Evolutionary conservation across 352 stramenopile species (phyloP), one percentile per base, ranked within the genome.

Genomic region (Phytophthora multivora): DNA sequence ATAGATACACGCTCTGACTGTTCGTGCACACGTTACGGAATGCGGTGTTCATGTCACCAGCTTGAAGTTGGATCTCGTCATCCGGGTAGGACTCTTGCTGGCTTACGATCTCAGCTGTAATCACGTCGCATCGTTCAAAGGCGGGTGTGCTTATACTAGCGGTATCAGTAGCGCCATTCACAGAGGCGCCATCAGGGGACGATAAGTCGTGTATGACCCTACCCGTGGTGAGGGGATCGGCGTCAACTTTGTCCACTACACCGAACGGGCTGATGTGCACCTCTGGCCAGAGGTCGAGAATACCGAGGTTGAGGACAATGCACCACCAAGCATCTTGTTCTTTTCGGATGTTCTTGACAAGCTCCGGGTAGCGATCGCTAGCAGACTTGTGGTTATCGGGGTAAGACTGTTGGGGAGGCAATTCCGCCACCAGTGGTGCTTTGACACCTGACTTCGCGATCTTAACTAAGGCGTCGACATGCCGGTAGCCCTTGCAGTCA

Each of bases 161-260:
- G 11, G 28, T 35, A 10, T 35, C 1, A 11, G 28, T 35, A 10
- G 28, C 28, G 28, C 11, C 28, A 35, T 35, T 35, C 6, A 35
- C 11, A 11, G 7, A 35, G 7, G 28, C 6, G 28, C 28, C 28
- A 6, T 11, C 28, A 35, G 28, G 28, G 11, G 11, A 35, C 0
- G 21, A 18, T 0, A 49, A 23, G 6, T 49, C 21, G 5, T 49
- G 61, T 10, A 71, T 71, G 4, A 35, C 43, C 4, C 61, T 23
- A 4, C 47, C 61, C 0, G 10, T 47, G 4, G 21, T 52, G 0
- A n/a, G 18, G 1, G 56, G 52, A 23, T 70, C 56, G 0, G 25
- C 15, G 1, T 48, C 11, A 11, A 39, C 26, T 31, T 69, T 75
- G 31, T 71, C 42, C 11, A 68, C 67, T 3, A 75, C 66, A 12